These are phyloP conservation scores for Dentipellis fragilis DNA, from an alignment of 768 basidiomycete species.

Conservation along the genomic window DNA sequence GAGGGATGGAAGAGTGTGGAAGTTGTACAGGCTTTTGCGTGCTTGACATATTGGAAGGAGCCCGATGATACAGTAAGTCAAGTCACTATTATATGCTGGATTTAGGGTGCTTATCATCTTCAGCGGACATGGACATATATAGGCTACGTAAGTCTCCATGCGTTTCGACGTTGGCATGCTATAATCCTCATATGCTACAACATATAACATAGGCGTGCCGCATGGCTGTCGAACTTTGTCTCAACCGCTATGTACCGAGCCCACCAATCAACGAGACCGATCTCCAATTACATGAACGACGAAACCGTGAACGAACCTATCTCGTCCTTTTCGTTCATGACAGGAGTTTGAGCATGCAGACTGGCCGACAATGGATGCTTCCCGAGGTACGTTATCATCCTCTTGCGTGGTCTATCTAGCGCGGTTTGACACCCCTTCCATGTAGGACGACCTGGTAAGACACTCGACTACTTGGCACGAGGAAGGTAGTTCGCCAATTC, in stretches of 20 bases:
- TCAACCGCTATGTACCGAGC: constrained; percentile 57
- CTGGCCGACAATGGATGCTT: constrained; percentile 82
- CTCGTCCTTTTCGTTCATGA: constrained; percentile 82
- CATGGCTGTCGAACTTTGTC: constrained; percentile 77
- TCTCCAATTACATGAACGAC: constrained; percentile 59
- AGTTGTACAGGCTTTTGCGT: constrained; percentile 82
- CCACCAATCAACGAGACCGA: constrained; percentile 53
- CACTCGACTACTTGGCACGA: constrained; percentile 66
- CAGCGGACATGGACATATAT: constrained; percentile 84
- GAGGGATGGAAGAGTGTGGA: constrained; percentile 77
- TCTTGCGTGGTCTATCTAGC: not conserved
- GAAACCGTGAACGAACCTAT: constrained; percentile 80
- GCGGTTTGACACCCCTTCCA: no score
- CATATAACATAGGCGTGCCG: constrained; percentile 52
- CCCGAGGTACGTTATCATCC: constrained; percentile 38
- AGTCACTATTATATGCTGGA: not conserved
- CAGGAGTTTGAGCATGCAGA: constrained; percentile 78
- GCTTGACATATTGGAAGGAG: constrained; percentile 84
- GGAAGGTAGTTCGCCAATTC: constrained; percentile 36
- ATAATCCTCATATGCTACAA: not conserved
- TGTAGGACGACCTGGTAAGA: constrained; percentile 60
- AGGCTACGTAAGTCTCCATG: constrained; percentile 54
- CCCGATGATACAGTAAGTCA: constrained; percentile 67
- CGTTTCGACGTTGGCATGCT: not conserved
- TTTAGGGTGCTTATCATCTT: not conserved